Evolutionary conservation across 495 filamentous ascomycete genomes (phyloP), one percentile per base, ranked within the genome.

Genomic region (Xylaria telfairii): DNA sequence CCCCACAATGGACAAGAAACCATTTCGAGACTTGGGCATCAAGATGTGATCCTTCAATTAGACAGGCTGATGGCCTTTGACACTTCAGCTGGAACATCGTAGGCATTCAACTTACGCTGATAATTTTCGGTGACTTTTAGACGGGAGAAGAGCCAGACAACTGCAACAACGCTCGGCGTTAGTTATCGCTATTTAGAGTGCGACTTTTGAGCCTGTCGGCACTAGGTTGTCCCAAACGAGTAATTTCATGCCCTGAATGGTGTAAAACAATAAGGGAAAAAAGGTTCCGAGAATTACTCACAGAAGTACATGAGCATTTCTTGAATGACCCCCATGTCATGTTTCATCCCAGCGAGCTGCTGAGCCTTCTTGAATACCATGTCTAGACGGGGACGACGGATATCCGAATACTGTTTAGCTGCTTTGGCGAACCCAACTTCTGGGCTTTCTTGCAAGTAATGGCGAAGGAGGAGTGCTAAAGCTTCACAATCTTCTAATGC

Each of bases 401-500:
- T 44, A 13, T 62, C 57, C 7, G 57, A 69, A 28, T 69, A 69
- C 19, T 62, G 19, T 13, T 32, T 39, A 19, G 30, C 42, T 5
- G 57, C 67, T 28, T 28, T 46, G 28, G 32, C 56, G 26, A 67
- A 34, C 12, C 54, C 56, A 63, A 37, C 42, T 12, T 60, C 47
- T 30, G 12, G 15, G 8, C 41, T 34, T 56, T 69, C 46, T 24
- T 21, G n/a, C 46, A 69, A 37, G 57, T 69, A 54, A 61, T 68
- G 72, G 3, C 57, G 70, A 30, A 78, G 66, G 24, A 78, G 63
- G 2, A 78, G 68, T 8, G 74, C 73, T 61, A 80, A 65, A 26
- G 72, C 72, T 53, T 80, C 75, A 39, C 71, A 67, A 67, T 80
- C 79, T 57, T 81, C 79, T 24, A 81, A 65, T 12, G 78, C 79